Conservation (phyloP, 176 grass and related monocot genomes). For the Aechmea fasciata region DNA sequence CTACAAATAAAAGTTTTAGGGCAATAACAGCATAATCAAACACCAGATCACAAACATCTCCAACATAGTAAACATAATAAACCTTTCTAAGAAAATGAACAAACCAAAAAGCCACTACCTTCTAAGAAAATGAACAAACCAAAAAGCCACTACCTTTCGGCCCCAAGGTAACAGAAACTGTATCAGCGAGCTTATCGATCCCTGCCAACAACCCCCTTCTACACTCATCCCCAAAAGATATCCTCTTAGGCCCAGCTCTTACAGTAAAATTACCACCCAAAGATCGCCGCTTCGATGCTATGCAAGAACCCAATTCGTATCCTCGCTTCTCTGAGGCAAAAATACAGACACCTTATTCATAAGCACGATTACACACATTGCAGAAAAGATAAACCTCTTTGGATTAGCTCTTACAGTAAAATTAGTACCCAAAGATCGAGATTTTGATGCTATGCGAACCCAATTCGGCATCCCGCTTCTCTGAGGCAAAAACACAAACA, state of each 20-base stretch:
- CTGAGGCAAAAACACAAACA: neutral
- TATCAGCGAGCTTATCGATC: conserved; percentile 88
- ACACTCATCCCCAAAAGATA: conserved; percentile 50
- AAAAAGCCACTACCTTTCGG: conserved; percentile 50
- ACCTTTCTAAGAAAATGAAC: neutral
- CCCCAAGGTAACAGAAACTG: conserved; percentile 70
- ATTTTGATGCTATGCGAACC: neutral
- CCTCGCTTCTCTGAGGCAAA: neutral
- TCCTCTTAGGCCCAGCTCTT: conserved; percentile 56
- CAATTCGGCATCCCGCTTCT: conserved; percentile 11
- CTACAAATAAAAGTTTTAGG: too few relatives aligned
- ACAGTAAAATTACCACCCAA: conserved; percentile 21
- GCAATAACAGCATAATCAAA: neutral
- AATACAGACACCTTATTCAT: neutral
- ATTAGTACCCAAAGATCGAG: neutral
- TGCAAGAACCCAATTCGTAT: neutral
- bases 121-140: conserved; percentile 1
- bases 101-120: conserved; percentile 30
- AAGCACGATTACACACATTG: conserved; percentile 30
- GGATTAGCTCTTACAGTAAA: too few relatives aligned
- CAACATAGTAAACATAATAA: neutral
- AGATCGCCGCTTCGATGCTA: neutral
- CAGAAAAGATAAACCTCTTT: conserved; percentile 32
- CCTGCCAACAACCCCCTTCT: conserved; percentile 58
- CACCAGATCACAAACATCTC: neutral